Evolutionary conservation across 1,284 basidiomycete species (phyloP), one percentile per base, ranked within the genome.

Genomic region (Microbotryum silenes-acaulis): DNA sequence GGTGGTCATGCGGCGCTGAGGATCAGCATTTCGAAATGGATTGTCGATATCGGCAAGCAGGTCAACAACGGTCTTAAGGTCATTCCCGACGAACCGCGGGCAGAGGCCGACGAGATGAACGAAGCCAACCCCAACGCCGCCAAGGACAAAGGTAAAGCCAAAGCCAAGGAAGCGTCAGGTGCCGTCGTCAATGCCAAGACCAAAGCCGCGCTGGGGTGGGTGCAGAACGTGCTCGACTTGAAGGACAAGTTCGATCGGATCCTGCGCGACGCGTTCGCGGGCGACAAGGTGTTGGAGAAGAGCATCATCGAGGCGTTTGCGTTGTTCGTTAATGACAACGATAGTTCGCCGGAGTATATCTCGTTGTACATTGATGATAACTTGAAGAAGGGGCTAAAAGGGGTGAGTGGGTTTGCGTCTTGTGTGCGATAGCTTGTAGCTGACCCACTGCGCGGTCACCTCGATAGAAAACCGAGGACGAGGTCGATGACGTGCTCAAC

Each of bases 361-460:
- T 98, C 94, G 2, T 78, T 99, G 60, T 98, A 91, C 77, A 93
- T 99, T 66, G 96, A 98, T 72, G 94, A 99, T 70, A 88, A 98
- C 74, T 81, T 98, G 47, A 93, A 89, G 77, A 91, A 92, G 74
- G 94, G 96, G 0, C 81, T 97, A 42, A 97, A 93, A 78, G 89
- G 91, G 57, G 91, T 94, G 74, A 69, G 89, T 79, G 10, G 5
- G 18, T 42, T 6, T 6, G 56, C 29, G 46, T 21, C 14, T 12
- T 48, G 18, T 25, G 0, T 44, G 37, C 37, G 0, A 21, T 18
- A 42, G 1, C 7, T 25, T 33, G 71, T 27, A 33, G 23, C 63
- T n/a, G 66, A 54, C 16, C n/a, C 56, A 29, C 27, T 47, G 3
- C 37, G 16, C 31, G 31, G 9, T 47, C 55, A 33, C 12, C 3